Base-by-base conservation (phyloP, 2,329 filamentous ascomycete species). In the Diaporthe helianthi region DNA sequence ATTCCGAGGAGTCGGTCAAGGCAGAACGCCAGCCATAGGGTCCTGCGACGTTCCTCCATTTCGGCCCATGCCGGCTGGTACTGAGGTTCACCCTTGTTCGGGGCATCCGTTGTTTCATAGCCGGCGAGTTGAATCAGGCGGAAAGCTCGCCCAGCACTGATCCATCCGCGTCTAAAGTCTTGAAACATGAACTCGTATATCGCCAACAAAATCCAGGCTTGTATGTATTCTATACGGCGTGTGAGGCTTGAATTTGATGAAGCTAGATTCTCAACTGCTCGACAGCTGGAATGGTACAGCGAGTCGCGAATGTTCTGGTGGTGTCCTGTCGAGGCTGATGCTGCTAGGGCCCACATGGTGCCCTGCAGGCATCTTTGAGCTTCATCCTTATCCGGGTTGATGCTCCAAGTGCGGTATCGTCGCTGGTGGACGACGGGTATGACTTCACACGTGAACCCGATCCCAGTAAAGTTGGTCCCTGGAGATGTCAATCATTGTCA, bases 291-390 rank as follows among this genome's bases (percentile, higher is more conserved):
- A 1, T 47, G 38, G 26, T 67, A 67, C 17, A 67, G 52, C n/a
- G 53, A 61, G n/a, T 67, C 65, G 13, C 53, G 65, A 31, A 67
- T 67, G 12, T 36, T 60, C 19, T 72, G 75, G 53, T 76, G 77
- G 29, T 79, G 79, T 1, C 54, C 54, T 1, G 75, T 74, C 0
- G 79, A 80, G 15, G 76, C 54, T 0, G 76, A 73, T 2, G 79
- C 76, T 13, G 79, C 79, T 12, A 79, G 54, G 1, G 78, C 76
- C 78, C 79, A 79, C 78, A 80, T 78, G 29, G 79, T 76, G 61
- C 76, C 75, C 66, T 80, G 79, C 5, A 81, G 71, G 36, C 77
- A 77, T 7, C 64, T 22, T 44, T 60, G 54, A 17, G 54, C 54
- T 10, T 60, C 54, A 10, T 15, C 44, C 6, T 60, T 60, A 4